Conservation (phyloP, 2,329 filamentous ascomycete genomes). For the Fusarium redolens region DNA sequence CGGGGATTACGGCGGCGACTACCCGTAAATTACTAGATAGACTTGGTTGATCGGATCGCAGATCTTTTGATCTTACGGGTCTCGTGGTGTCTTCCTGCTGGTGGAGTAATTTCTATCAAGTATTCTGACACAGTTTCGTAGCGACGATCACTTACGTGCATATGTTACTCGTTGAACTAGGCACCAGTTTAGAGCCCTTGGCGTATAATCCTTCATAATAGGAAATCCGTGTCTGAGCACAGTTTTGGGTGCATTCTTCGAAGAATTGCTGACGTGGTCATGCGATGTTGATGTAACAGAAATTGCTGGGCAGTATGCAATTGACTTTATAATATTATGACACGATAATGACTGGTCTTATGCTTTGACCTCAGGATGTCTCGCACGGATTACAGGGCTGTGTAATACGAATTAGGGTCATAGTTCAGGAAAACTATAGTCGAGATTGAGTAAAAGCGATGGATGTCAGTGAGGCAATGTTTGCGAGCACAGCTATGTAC, state of each 20-base stretch:
- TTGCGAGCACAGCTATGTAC: background rate
- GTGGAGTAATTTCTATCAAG: slow-evolving; percentile 6
- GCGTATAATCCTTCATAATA: background rate
- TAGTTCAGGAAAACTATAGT: background rate
- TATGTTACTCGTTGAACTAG: background rate
- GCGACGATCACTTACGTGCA: slow-evolving; percentile 6
- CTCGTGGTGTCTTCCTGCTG: slow-evolving; percentile 20
- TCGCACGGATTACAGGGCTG: background rate
- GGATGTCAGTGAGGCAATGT: background rate
- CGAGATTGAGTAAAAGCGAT: background rate
- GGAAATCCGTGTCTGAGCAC: background rate
- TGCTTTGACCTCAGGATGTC: background rate
- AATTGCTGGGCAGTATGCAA: background rate
- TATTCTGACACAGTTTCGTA: background rate
- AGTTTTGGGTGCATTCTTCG: background rate
- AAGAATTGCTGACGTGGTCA: background rate
- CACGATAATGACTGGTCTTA: slow-evolving; percentile 11
- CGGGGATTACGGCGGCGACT: slow-evolving; percentile 1
- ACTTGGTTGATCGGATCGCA: slow-evolving; percentile 32
- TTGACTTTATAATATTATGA: background rate
- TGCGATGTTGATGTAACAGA: background rate
- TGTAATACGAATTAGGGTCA: background rate
- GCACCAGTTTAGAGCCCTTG: background rate
- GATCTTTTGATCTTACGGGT: slow-evolving; percentile 23
- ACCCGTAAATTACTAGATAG: background rate